Evolutionary conservation across 768 basidiomycete genomes (phyloP).

Genomic region (Hericium erinaceus): DNA sequence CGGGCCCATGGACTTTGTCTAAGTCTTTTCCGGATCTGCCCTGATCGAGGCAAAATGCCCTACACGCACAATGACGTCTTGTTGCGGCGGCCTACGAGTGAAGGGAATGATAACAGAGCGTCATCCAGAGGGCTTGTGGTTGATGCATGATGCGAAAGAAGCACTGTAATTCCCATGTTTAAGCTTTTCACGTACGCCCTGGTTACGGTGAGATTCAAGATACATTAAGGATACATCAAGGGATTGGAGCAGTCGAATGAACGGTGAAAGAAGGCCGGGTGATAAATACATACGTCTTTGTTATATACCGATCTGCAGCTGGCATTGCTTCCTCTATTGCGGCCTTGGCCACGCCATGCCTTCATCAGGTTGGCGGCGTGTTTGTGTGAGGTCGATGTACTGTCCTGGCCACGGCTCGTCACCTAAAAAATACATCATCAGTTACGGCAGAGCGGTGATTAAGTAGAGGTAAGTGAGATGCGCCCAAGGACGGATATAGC

Average conservation of each 20-base stretch:
- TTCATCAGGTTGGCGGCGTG: constrained; percentile 44
- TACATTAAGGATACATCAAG: constrained; percentile 1
- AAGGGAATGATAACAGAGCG: too few species aligned
- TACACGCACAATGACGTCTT: too few species aligned
- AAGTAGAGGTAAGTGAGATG: not conserved
- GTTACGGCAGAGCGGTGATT: constrained; percentile 9
- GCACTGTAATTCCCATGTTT: too few species aligned
- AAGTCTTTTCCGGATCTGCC: too few species aligned
- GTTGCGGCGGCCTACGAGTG: too few species aligned
- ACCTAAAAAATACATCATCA: constrained; percentile 28
- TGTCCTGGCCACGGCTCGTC: constrained; percentile 65
- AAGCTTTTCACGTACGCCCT: not conserved
- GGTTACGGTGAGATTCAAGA: not conserved
- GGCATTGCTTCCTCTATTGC: constrained; percentile 25
- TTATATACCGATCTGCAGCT: not conserved
- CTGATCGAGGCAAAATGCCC: too few species aligned
- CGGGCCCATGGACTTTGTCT: too few species aligned
- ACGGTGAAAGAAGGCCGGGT: too few species aligned
- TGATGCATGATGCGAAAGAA: too few species aligned
- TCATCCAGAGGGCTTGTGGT: too few species aligned
- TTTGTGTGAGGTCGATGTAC: constrained; percentile 65
- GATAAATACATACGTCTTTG: not conserved
- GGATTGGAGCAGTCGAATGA: not conserved
- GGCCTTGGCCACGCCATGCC: constrained; percentile 68
- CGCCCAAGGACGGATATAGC: not conserved